phyloP scores from a whole-genome alignment of 1,284 basidiomycete species.

The Coriolopsis trogii region DNA sequence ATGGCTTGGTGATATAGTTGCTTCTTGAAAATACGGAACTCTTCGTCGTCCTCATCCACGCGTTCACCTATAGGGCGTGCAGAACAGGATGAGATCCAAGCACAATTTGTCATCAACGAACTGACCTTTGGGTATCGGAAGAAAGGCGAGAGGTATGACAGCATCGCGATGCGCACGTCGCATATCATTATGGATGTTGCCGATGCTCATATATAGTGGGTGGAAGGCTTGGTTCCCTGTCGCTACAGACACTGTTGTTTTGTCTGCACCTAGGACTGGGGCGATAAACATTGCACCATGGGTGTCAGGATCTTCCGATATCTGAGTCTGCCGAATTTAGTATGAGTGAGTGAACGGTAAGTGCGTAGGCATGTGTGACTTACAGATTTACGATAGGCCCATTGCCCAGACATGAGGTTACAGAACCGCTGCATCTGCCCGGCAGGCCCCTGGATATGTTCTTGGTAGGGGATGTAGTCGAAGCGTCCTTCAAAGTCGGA shows the following conservation, averaged over 20 bases:
- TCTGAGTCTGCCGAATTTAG: neutral
- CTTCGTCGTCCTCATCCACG: neutral
- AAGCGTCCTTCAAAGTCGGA: neutral
- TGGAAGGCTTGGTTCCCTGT: slow-evolving; percentile 25
- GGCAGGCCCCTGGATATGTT: neutral
- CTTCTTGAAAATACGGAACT: slow-evolving; percentile 7
- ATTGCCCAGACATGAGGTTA: neutral
- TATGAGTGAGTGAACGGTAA: neutral
- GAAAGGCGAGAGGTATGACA: neutral
- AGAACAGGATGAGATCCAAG: neutral
- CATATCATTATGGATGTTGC: slow-evolving; percentile 20
- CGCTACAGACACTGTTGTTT: slow-evolving; percentile 25
- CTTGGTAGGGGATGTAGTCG: neutral
- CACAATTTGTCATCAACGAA: neutral
- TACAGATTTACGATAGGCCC: neutral
- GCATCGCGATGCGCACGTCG: slow-evolving; percentile 24
- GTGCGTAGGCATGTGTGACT: neutral
- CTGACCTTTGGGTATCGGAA: neutral
- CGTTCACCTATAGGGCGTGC: neutral
- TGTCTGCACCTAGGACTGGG: slow-evolving; percentile 18
- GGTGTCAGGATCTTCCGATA: neutral
- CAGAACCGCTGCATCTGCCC: neutral
- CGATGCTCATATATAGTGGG: slow-evolving; percentile 20
- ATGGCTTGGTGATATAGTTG: slow-evolving; percentile 12
- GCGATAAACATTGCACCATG: slow-evolving; percentile 12